phyloP scores from a whole-genome alignment of 805 yeast genomes.

The Candida koratica region DNA sequence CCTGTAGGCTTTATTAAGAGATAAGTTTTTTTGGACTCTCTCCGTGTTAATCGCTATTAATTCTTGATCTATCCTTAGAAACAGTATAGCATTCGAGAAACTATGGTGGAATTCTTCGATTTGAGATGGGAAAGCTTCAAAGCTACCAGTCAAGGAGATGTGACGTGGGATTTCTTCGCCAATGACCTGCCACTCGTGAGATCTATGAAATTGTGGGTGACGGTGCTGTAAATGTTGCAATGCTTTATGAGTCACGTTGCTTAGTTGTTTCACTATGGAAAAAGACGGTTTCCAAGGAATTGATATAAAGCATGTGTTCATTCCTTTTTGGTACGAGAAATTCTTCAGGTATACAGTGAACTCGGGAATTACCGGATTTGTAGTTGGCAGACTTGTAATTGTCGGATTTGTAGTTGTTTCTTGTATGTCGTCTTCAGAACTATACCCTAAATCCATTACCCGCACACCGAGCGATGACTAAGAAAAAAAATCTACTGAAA shows the following conservation, averaged over 20 bases:
- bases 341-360: constrained; percentile 11
- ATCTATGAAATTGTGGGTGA: constrained; percentile 8
- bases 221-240: constrained; percentile 5
- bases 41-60: background rate
- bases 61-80: background rate
- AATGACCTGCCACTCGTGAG: constrained; percentile 8
- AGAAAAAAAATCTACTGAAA: constrained; percentile 1
- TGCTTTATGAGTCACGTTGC: constrained; percentile 1
- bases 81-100: background rate
- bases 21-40: background rate
- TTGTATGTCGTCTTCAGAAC: constrained; percentile 4
- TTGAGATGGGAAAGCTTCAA: background rate
- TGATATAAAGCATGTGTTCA: constrained; percentile 7
- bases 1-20: background rate
- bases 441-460: constrained; percentile 10
- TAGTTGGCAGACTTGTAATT: background rate
- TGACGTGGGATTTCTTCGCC: constrained; percentile 1
- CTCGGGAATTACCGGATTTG: too few relatives aligned
- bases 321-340: constrained; percentile 8
- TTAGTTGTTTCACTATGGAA: background rate
- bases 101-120: background rate
- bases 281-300: constrained; percentile 11
- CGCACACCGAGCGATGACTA: constrained; percentile 9
- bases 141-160: constrained; percentile 4
- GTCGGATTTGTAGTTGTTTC: too few relatives aligned